Base-by-base conservation (phyloP, 169 alveolate genomes). In the Eimeria brunetti region DNA sequence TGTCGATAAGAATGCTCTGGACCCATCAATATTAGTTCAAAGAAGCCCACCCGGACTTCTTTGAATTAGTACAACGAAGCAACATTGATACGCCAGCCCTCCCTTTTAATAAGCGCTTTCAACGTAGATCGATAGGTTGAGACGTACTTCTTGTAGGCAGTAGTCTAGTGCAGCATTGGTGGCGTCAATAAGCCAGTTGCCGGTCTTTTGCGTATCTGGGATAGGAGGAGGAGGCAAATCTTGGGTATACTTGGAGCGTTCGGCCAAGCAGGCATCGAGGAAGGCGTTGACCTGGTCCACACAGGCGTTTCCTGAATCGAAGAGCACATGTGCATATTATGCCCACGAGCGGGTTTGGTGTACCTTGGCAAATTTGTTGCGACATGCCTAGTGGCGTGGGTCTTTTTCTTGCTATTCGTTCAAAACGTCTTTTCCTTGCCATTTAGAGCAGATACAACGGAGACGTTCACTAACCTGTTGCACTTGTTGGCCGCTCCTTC, bases 241-340 rank as follows among this genome's bases (percentile, higher is more conserved):
- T 8, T 71, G 85, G 33, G 18, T 33, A 33, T 46, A 41, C 41
- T 69, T 69, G 62, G 89, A 46, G 56, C 73, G 93, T 41, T 83
- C 93, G 22, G 51, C 88, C 71, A 92, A 30, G 84, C 93, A 92
- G 86, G 96, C 96, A 36, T 92, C 96, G 11, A 92, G 92, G 71
- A 92, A 92, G 44, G 96, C 96, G 60, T 92, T 92, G 30, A 92
- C 56, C 91, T 92, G 96, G 86, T 92, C 96, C 78, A 92, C 88
- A 27, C 96, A 92, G 33, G 89, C 81, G 80, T 83, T 92, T 18
- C 96, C 96, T 92, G 80, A 27, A 56, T 36, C n/a, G 30, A 41
- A 30, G 84, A 41, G 22, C 8, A 84, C 38, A 30, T 41, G 7
- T 20, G 27, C 36, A 8, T 12, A 14, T 36, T 71, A 71, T 71